Base-by-base conservation (phyloP, 2,329 filamentous ascomycete species). In the Epichloe uncinata region DNA sequence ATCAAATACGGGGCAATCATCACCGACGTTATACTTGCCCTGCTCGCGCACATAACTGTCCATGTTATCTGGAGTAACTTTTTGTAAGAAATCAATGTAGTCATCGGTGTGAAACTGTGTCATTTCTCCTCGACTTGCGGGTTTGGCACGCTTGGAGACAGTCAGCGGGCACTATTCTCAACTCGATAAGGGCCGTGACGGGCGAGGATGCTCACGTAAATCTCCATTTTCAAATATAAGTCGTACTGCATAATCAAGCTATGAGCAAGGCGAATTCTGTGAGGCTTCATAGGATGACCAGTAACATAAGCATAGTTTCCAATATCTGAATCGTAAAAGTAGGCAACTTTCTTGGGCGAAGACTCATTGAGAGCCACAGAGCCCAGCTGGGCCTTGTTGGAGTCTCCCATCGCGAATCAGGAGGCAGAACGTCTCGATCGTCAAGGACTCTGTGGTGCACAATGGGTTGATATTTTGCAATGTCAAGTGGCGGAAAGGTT, bases 61-160 rank as follows among this genome's bases (percentile, higher is more conserved):
- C 87, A 97, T 97, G 65, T 98, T 98, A 71, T 98, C 93, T 1
- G 93, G 94, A 0, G 93, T 97, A 50, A 98, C 93, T 60, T 94
- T 95, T 70, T 77, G 85, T 16, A 98, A 74, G 63, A 97, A 98
- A 50, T 95, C 87, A 55, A 98, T 87, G 68, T 98, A 98, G 61
- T 96, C 90, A 63, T 87, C 81, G 47, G 88, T 93, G 66, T 98
- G 93, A 63, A 97, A 98, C 54, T 93, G 85, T 49, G 84, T 87
- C 75, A 98, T 86, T 66, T 97, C 90, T 59, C 93, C 84, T 56
- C 84, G 81, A 33, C 84, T 90, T 15, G 93, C 93, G 9, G 88
- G 85, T 73, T 91, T 91, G 49, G 85, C 85, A 54, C 85, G 82
- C 85, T 89, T 60, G 16, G 4, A 13, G 16, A 16, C 16, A 37